Conservation (phyloP, 495 filamentous ascomycete species). For the Penicillium cataractarum region DNA sequence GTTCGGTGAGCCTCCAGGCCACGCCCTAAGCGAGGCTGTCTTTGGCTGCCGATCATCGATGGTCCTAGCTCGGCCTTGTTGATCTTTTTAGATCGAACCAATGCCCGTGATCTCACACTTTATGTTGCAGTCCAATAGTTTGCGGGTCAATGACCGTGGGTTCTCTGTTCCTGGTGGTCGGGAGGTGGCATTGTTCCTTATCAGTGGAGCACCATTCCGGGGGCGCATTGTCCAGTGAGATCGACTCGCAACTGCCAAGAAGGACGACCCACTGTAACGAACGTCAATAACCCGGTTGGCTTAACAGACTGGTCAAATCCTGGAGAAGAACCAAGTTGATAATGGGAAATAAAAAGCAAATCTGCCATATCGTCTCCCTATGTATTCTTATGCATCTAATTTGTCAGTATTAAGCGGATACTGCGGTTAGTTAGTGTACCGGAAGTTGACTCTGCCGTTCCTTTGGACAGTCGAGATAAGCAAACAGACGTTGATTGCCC, state of each 20-base stretch:
- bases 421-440: conserved; percentile 4
- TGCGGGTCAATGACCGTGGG: conserved; percentile 8
- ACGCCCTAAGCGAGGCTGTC: conserved; percentile 20
- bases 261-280: conserved; percentile 18
- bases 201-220: conserved; percentile 25
- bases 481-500: conserved; percentile 17
- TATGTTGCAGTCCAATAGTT: conserved; percentile 15
- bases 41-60: conserved; percentile 29
- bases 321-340: conserved; percentile 11
- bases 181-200: conserved; percentile 19
- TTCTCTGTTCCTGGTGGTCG: conserved; percentile 13
- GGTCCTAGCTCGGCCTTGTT: conserved; percentile 10
- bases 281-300: conserved; percentile 8
- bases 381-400: conserved; percentile 5
- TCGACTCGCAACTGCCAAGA: conserved; percentile 15
- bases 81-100: neutral
- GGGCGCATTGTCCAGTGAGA: conserved; percentile 19
- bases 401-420: conserved; percentile 17
- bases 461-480: conserved; percentile 20
- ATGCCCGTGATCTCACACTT: conserved; percentile 4
- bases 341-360: conserved; percentile 10
- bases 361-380: neutral
- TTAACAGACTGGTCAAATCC: neutral
- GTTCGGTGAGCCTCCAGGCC: conserved; percentile 1
- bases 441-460: neutral